Evolutionary conservation across 129 eudicot species (phyloP).

Genomic region (Pulicaria dysenterica): DNA sequence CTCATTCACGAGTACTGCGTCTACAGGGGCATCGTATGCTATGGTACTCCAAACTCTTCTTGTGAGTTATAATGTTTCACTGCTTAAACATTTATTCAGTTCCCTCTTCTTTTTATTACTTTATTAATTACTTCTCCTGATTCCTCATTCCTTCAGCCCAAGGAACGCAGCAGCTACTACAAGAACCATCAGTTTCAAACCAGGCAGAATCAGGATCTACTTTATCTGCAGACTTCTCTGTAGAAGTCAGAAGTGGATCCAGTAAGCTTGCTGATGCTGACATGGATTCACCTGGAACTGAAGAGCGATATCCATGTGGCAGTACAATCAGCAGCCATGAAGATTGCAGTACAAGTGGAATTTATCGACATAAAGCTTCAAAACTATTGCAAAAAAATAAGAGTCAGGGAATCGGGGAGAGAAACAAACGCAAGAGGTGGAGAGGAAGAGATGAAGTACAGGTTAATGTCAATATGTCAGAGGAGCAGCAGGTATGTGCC

Average conservation of each 20-base stretch:
- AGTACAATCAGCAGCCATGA: constrained; percentile 43
- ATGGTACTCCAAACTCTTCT: constrained; percentile 37
- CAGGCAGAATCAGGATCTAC: constrained; percentile 45
- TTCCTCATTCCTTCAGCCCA: constrained; percentile 27
- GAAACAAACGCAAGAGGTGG: constrained; percentile 96
- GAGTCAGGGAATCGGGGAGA: constrained; percentile 51
- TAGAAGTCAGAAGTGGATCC: constrained; percentile 45
- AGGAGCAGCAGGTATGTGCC: constrained; percentile 37
- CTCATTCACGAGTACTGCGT: constrained; percentile 93
- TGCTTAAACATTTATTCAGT: neutral
- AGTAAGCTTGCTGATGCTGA: constrained; percentile 56
- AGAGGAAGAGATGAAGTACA: constrained; percentile 70
- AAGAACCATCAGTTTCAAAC: constrained; percentile 33
- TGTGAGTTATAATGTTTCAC: constrained; percentile 28
- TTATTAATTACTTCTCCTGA: neutral
- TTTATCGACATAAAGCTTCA: constrained; percentile 45
- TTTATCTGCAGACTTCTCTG: constrained; percentile 48
- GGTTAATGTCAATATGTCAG: constrained; percentile 39
- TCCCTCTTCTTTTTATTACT: neutral
- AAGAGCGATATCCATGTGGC: constrained; percentile 57
- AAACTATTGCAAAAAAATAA: constrained; percentile 57
- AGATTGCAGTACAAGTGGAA: constrained; percentile 93
- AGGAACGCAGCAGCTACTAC: constrained; percentile 32
- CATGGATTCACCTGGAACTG: constrained; percentile 57
- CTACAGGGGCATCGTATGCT: constrained; percentile 87